These are phyloP conservation scores for Acmispon strigosus DNA, from an alignment of 306 rosid genomes.

Conservation along the genomic window DNA sequence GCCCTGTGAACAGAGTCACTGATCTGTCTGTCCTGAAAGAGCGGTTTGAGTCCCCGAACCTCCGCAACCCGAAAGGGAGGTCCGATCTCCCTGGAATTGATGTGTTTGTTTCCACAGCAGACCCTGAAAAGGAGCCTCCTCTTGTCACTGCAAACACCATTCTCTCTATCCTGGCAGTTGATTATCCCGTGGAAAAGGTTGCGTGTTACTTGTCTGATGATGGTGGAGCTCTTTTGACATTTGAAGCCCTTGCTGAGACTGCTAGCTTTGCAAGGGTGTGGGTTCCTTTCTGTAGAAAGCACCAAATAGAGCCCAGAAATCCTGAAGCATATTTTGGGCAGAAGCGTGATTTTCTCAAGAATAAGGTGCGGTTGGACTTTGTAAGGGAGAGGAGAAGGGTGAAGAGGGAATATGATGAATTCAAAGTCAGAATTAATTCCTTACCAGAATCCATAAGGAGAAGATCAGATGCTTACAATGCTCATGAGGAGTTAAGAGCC, in stretches of 20 bases:
- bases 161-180: conserved; percentile 78
- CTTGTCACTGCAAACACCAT: conserved; percentile 83
- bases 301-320: conserved; percentile 64
- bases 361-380: conserved; percentile 78
- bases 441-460: conserved; percentile 75
- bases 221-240: conserved; percentile 75
- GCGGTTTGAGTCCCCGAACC: conserved; percentile 67
- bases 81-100: conserved; percentile 87
- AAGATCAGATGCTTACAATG: conserved; percentile 82
- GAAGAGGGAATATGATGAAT: conserved; percentile 84
- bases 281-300: conserved; percentile 85
- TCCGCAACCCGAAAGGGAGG: conserved; percentile 72
- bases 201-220: conserved; percentile 88
- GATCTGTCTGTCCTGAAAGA: conserved; percentile 70
- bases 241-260: conserved; percentile 84
- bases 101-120: conserved; percentile 81
- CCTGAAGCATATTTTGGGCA: conserved; percentile 82
- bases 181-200: conserved; percentile 76
- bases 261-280: conserved; percentile 74
- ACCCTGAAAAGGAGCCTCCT: conserved; percentile 88
- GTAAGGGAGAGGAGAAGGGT: conserved; percentile 80
- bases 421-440: conserved; percentile 76
- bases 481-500: conserved; percentile 71
- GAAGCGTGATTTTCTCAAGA: conserved; percentile 75
- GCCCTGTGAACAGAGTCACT: conserved; percentile 72